Percentiles rank a stretch among this genome's conserved stretches.
Evolutionary conservation across 345 rosid genomes (phyloP).

Genomic region (Citrus inodora): DNA sequence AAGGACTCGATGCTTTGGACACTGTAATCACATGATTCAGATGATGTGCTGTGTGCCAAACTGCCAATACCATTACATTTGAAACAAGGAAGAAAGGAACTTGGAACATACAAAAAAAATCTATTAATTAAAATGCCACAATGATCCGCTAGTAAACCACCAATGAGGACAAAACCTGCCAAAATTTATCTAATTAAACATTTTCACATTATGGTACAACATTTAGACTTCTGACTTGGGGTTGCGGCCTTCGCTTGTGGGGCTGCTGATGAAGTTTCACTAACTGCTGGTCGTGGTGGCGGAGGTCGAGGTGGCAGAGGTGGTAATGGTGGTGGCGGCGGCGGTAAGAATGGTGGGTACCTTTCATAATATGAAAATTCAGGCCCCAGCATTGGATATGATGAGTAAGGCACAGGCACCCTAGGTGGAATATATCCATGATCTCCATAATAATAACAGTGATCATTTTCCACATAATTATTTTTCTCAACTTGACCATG

Average conservation of each 20-base stretch:
- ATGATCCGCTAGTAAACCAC: neutral
- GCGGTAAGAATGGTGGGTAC: neutral
- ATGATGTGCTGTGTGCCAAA: neutral
- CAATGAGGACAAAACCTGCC: neutral
- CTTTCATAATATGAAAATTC: neutral
- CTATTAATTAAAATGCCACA: too few species aligned
- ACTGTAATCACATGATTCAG: neutral
- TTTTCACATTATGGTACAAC: slow-evolving; percentile 4
- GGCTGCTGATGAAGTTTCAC: neutral
- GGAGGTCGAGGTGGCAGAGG: neutral
- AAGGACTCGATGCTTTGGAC: neutral
- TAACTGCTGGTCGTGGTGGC: neutral
- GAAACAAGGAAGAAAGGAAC: neutral
- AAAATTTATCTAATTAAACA: neutral
- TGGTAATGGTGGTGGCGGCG: neutral
- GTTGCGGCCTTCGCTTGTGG: neutral
- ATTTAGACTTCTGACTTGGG: neutral
- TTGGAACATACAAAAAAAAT: neutral
- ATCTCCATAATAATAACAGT: neutral
- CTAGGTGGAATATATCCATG: slow-evolving; percentile 9
- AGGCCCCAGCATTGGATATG: slow-evolving; percentile 8
- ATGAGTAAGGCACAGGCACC: neutral
- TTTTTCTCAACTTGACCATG: slow-evolving; percentile 6
- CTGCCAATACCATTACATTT: neutral
- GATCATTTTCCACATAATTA: neutral